These are phyloP conservation scores for Zalerion maritima DNA, from an alignment of 495 filamentous ascomycete species.

Conservation along the genomic window DNA sequence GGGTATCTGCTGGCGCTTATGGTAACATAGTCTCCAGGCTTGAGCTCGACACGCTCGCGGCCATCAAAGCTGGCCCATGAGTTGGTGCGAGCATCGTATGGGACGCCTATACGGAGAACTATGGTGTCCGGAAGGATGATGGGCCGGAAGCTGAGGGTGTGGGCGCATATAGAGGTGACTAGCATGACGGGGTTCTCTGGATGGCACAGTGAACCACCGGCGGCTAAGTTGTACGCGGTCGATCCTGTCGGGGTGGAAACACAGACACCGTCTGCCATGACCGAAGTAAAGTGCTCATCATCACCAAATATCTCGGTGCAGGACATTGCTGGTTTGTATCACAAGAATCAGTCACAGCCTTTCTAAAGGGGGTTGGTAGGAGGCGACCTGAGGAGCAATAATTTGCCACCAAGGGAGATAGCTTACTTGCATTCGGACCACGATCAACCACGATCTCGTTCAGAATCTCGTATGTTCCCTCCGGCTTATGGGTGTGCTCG, in stretches of 20 bases:
- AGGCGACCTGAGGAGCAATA: not conserved
- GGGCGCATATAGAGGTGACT: constrained; percentile 87
- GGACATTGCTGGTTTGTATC: constrained; percentile 50
- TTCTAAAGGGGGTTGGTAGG: not conserved
- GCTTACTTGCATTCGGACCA: constrained; percentile 74
- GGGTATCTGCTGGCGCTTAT: constrained; percentile 86
- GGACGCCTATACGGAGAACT: constrained; percentile 79
- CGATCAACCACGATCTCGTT: constrained; percentile 88
- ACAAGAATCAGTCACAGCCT: not conserved
- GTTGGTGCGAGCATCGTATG: constrained; percentile 75
- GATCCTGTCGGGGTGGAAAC: constrained; percentile 86
- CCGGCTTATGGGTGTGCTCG: constrained; percentile 64
- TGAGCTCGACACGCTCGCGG: constrained; percentile 71
- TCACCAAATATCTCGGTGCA: constrained; percentile 85
- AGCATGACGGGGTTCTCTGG: constrained; percentile 96
- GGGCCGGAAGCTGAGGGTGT: constrained; percentile 89
- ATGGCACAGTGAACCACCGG: constrained; percentile 87
- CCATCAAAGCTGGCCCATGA: constrained; percentile 98
- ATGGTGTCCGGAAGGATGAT: constrained; percentile 94
- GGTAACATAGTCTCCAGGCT: constrained; percentile 88
- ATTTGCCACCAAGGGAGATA: constrained; percentile 5
- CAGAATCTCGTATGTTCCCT: constrained; percentile 71
- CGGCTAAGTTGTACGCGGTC: constrained; percentile 94
- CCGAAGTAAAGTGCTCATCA: constrained; percentile 81
- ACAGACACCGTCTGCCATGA: constrained; percentile 79